A percentile compares a stretch with the other conserved stretches of the same genome.
Evolutionary conservation across 2,329 filamentous ascomycete species (phyloP).

Genomic region (Penicillium sp.): DNA sequence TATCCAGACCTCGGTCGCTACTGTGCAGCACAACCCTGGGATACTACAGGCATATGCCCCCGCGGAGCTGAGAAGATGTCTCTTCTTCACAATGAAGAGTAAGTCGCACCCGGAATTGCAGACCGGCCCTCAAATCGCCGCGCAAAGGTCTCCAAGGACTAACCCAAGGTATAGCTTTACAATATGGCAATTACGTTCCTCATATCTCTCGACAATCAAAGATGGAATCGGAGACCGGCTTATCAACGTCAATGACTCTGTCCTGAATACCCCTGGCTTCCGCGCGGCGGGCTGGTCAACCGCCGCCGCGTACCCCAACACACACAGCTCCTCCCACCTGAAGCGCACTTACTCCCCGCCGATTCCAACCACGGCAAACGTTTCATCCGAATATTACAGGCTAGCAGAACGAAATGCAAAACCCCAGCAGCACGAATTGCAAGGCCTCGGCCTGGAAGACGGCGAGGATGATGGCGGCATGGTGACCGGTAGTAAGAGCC

Average conservation of each 20-base stretch:
- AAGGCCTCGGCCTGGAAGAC: slow-evolving; percentile 42
- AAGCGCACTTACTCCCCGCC: slow-evolving; percentile 66
- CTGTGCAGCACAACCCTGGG: not conserved
- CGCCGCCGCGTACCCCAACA: slow-evolving; percentile 33
- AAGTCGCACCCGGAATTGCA: slow-evolving; percentile 23
- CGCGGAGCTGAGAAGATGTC: slow-evolving; percentile 38
- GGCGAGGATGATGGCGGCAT: slow-evolving; percentile 62
- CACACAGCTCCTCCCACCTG: slow-evolving; percentile 50
- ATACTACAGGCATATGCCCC: not conserved
- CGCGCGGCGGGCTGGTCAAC: slow-evolving; percentile 62
- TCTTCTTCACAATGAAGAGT: slow-evolving; percentile 54
- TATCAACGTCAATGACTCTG: slow-evolving; percentile 62
- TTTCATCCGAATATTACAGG: slow-evolving; percentile 63
- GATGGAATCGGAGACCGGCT: slow-evolving; percentile 65
- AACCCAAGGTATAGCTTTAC: slow-evolving; percentile 52
- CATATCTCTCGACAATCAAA: slow-evolving; percentile 62
- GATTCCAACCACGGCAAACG: slow-evolving; percentile 58
- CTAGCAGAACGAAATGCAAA: slow-evolving; percentile 40
- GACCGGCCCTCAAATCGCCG: not conserved
- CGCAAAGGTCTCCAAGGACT: slow-evolving; percentile 9
- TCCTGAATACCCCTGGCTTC: slow-evolving; percentile 64
- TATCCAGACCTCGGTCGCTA: slow-evolving; percentile 5
- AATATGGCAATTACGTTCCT: slow-evolving; percentile 64
- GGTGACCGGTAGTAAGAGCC: slow-evolving; percentile 58
- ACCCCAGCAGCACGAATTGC: slow-evolving; percentile 26